Evolutionary conservation across 257 asterid genomes (phyloP).

Genomic region (Lavandula angustifolia): DNA sequence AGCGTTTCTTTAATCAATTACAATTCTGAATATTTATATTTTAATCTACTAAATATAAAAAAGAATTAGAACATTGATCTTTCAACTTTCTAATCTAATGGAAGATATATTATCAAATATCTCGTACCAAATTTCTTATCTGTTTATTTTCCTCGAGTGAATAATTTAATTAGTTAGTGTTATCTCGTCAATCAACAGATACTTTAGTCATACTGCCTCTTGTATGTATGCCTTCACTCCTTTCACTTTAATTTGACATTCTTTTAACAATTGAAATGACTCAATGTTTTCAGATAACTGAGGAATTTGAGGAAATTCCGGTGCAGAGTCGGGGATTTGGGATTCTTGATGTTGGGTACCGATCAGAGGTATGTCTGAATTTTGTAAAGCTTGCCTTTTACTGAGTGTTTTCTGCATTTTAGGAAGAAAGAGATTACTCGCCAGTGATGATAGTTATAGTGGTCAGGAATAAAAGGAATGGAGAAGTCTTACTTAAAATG

Average conservation of each 20-base stretch:
- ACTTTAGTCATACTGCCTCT: background rate
- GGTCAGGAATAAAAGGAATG: background rate
- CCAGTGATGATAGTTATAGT: background rate
- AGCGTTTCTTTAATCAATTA: background rate
- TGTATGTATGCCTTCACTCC: background rate
- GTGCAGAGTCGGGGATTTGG: slow-evolving; percentile 38
- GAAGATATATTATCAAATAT: background rate
- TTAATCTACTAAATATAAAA: background rate
- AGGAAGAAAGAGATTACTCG: slow-evolving; percentile 14
- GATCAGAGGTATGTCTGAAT: slow-evolving; percentile 32
- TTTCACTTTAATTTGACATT: slow-evolving; percentile 4
- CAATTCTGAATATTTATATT: background rate
- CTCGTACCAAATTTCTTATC: background rate
- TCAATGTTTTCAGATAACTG: slow-evolving; percentile 25
- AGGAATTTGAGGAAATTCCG: slow-evolving; percentile 33
- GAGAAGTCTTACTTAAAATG: background rate
- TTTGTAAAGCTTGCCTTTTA: background rate
- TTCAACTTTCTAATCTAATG: slow-evolving; percentile 1
- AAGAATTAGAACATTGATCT: background rate
- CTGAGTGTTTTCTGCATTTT: background rate
- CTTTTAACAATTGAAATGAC: background rate
- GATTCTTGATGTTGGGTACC: slow-evolving; percentile 39
- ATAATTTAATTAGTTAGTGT: background rate
- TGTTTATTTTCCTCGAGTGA: slow-evolving; percentile 7
- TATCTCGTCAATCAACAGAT: background rate